Evolutionary conservation across 768 basidiomycete species (phyloP), one percentile per base, ranked within the genome.

Genomic region (Mycena filopes): DNA sequence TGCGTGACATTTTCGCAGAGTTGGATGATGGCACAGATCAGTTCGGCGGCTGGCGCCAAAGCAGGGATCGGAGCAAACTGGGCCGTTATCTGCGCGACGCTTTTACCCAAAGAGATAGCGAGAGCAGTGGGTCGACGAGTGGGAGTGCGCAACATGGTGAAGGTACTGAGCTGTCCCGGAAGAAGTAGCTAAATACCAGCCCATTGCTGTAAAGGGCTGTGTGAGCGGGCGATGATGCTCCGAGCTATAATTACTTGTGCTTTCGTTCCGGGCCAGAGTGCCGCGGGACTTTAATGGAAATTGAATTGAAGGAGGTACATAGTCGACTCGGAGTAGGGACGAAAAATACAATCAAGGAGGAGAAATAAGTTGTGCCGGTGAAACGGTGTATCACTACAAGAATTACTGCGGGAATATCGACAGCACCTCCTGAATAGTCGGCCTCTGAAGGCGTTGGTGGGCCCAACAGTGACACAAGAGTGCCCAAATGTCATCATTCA

Each of bases 1-100:
- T 77, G 75, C 3, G 76, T 65, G 12, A 87, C 83, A 67, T 83
- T 82, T 43, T 82, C 79, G 70, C 86, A 82, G 31, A 85, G 75
- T 53, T 80, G 59, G 23, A 87, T 73, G 43, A 89, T 83, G 33
- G 71, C 75, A 45, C 78, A 80, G 16, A 85, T 68, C 1, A 81
- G 59, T 20, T 81, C 83, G 28, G 83, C 77, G 15, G 80, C 78
- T 15, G 81, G 79, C 10, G 72, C 75, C 16, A 87, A 75, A 51
- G 79, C 85, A 31, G 87, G 87, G 9, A 87, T 74, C 12, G 85
- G 83, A 25, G 79, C 73, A 53, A 85, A 80, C 55, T 83, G 74
- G 23, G 86, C 83, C 20, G 84, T 75, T 2, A 83, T 75, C 69
- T 86, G 83, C 9, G 83, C 82, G 13, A 74, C 73, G 4, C 78